Percentiles rank a stretch among this genome's conserved stretches.
These are phyloP conservation scores for Fusarium nurragi DNA, from an alignment of 2,329 filamentous ascomycete genomes.

Conservation along the genomic window DNA sequence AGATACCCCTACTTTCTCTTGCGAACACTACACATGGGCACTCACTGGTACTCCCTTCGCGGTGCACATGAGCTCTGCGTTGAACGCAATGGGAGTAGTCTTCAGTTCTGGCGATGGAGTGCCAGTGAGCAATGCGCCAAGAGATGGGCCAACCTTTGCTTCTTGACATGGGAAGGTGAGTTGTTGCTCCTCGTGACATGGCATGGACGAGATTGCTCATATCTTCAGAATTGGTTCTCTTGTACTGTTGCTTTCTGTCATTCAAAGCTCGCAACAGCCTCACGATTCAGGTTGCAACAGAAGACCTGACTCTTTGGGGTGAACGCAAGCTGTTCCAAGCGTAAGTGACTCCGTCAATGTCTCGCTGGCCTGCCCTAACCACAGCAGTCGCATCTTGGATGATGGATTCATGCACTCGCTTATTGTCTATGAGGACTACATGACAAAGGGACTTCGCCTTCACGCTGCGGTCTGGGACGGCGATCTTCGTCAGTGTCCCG, in stretches of 20 bases:
- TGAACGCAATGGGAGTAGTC: constrained; percentile 57
- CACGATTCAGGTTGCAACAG: constrained; percentile 55
- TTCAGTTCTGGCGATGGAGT: constrained; percentile 65
- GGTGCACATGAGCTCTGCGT: constrained; percentile 66
- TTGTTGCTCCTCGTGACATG: neutral
- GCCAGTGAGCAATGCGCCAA: constrained; percentile 54
- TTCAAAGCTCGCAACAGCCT: constrained; percentile 62
- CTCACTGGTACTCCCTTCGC: constrained; percentile 58
- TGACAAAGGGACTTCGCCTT: constrained; percentile 61
- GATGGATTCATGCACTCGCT: constrained; percentile 64
- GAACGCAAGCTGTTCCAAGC: constrained; percentile 66
- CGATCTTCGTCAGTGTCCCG: constrained; percentile 62
- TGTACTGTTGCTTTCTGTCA: constrained; percentile 66
- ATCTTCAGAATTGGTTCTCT: constrained; percentile 64
- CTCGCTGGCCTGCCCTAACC: constrained; percentile 9
- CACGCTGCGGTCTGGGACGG: constrained; percentile 67
- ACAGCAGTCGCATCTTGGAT: constrained; percentile 63
- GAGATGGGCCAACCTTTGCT: constrained; percentile 65
- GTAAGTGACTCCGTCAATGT: constrained; percentile 50
- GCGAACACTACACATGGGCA: constrained; percentile 53
- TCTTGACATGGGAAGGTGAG: constrained; percentile 69
- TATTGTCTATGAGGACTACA: constrained; percentile 62
- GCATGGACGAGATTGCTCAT: constrained; percentile 9
- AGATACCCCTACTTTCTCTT: constrained; percentile 59
- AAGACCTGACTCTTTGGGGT: constrained; percentile 58